Base-by-base conservation (phyloP, 192 early-diverging fungal genomes). In the Gigaspora rosea region DNA sequence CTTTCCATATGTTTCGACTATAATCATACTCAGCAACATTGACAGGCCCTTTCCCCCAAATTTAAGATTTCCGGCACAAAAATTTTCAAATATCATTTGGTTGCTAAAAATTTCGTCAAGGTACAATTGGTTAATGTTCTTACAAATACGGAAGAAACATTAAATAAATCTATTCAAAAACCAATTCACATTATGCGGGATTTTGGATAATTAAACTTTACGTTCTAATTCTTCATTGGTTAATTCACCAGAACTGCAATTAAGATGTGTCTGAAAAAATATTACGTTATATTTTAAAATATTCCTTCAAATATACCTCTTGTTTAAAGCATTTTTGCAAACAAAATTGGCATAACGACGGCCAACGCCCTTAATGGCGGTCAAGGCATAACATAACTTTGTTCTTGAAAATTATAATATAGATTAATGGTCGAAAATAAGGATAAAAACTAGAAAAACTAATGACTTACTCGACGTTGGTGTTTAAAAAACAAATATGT, bases 401-500 rank as follows among this genome's bases (percentile, higher is more conserved):
- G 82, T 86, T 88, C 86, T 93, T 92, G 27, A 27, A 27, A 27
- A 27, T 27, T 27, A 27, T 0, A 27, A 27, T 27, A 27, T 27
- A 27, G 27, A 27, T 27, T 27, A 27, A 27, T 27, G 27, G 27
- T 27, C 27, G 27, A 27, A 27, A 27, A 27, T 27, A 27, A 27
- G 1, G 1, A 27, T 27, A 27, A 27, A 27, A 27, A n/a, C n/a
- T n/a, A 15, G 5, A 59, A 6, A 75, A 63, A 7, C 15, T 27
- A 63, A 58, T 54, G n/a, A 66, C 51, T 66, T 56, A 76, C 85
- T 97, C 92, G 85, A 98, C 92, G 92, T 98, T 98, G 83, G 97
- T 98, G 93, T 98, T 98, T 81, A 97, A 93, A 68, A 98, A 91
- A 97, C 97, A 96, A 80, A 96, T 98, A 90, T 94, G 92, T 88